These are phyloP conservation scores for Solanum pimpinellifolium DNA, from an alignment of 257 asterid species.

Conservation along the genomic window DNA sequence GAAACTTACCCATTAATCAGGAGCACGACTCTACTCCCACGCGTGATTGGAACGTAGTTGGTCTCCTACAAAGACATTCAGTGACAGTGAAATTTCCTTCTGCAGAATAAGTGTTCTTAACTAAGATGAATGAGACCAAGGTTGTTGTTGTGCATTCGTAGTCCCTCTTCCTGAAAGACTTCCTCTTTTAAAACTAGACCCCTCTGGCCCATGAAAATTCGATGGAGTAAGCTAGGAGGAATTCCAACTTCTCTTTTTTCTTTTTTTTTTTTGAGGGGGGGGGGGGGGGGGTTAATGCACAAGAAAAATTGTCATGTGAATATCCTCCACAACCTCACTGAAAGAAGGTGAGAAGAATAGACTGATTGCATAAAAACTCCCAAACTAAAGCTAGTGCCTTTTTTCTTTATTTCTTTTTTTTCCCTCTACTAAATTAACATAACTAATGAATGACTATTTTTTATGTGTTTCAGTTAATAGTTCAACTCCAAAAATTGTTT, in stretches of 20 bases:
- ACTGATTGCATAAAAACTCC: neutral
- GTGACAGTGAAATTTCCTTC: neutral
- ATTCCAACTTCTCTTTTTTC: neutral
- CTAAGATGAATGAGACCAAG: neutral
- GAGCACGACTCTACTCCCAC: constrained; percentile 84
- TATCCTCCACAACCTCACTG: neutral
- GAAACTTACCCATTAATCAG: constrained; percentile 83
- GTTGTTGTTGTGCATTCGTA: neutral
- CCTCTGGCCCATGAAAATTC: neutral
- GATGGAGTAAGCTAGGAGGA: neutral
- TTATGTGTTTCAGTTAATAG: neutral
- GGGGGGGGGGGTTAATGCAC: neutral
- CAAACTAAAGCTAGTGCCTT: neutral
- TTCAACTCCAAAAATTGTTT: neutral
- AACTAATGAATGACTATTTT: neutral
- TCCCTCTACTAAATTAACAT: neutral
- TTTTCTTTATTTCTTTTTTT: neutral
- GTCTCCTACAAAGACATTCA: constrained; percentile 61
- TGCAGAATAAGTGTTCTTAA: neutral
- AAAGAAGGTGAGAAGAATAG: neutral
- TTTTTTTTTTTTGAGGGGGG: neutral
- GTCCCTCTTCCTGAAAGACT: neutral
- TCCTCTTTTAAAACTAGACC: neutral
- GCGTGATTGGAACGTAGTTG: constrained; percentile 78
- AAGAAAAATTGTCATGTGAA: neutral